Percentiles rank a stretch among this genome's conserved stretches.
These are phyloP conservation scores for Cladophialophora bantiana DNA, from an alignment of 2,329 filamentous ascomycete species.

Conservation along the genomic window DNA sequence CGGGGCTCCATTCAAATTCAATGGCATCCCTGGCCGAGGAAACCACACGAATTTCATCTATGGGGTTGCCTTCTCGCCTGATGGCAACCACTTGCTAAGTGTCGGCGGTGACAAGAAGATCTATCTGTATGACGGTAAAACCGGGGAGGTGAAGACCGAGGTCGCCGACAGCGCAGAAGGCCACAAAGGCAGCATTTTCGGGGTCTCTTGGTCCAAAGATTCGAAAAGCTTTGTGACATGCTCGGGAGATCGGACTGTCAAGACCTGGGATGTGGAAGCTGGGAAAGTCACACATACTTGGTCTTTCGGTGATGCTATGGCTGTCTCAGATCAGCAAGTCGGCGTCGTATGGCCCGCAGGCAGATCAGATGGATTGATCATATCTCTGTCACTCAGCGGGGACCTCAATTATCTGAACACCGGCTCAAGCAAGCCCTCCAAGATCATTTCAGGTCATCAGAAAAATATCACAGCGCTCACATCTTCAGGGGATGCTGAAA, in stretches of 20 bases:
- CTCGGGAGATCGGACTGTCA: constrained; percentile 92
- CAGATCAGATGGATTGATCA: constrained; percentile 82
- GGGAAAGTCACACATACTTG: constrained; percentile 81
- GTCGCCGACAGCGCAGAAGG: constrained; percentile 75
- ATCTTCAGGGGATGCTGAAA: constrained; percentile 57
- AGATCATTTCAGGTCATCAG: constrained; percentile 83
- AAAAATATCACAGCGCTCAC: constrained; percentile 85
- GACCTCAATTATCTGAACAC: constrained; percentile 88
- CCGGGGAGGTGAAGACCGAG: constrained; percentile 78
- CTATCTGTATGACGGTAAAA: constrained; percentile 96
- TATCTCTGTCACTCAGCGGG: constrained; percentile 86
- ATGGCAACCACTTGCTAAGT: constrained; percentile 80
- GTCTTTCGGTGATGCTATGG: constrained; percentile 76
- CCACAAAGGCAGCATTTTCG: constrained; percentile 92
- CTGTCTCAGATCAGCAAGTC: constrained; percentile 85
- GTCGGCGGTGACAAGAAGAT: constrained; percentile 93
- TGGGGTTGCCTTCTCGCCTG: constrained; percentile 86
- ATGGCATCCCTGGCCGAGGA: constrained; percentile 70
- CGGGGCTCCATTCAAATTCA: constrained; percentile 95
- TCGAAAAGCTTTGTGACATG: constrained; percentile 87
- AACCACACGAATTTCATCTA: constrained; percentile 90
- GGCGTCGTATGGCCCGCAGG: constrained; percentile 89
- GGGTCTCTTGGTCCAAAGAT: constrained; percentile 87
- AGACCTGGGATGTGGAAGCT: constrained; percentile 87
- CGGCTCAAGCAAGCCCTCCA: constrained; percentile 72